Evolutionary conservation across 345 rosid species (phyloP).

Genomic region (Arabis alpina): DNA sequence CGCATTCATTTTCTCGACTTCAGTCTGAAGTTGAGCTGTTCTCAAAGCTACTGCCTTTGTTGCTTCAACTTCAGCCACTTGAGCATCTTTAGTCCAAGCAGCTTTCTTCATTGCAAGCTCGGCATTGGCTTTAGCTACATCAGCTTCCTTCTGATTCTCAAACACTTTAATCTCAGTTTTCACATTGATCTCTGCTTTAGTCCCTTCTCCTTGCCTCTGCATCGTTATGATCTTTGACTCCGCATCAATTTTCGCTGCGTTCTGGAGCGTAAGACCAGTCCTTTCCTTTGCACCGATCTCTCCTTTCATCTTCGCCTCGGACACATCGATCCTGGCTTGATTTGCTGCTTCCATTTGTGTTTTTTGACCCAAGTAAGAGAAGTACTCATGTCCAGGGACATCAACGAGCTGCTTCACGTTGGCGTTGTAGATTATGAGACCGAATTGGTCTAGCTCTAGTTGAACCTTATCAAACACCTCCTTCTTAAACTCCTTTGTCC

Average conservation of each 20-base stretch:
- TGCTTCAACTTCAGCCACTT: constrained; percentile 81
- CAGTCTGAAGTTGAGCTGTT: constrained; percentile 73
- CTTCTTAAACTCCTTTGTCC: constrained; percentile 69
- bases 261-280: constrained; percentile 67
- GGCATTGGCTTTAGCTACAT: constrained; percentile 70
- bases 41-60: constrained; percentile 66
- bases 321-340: constrained; percentile 72
- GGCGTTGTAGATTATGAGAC: constrained; percentile 72
- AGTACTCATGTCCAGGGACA: constrained; percentile 84
- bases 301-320: constrained; percentile 85
- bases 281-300: constrained; percentile 69
- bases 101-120: constrained; percentile 80
- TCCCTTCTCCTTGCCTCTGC: constrained; percentile 67
- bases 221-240: constrained; percentile 67
- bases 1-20: constrained; percentile 82
- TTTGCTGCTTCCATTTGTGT: constrained; percentile 90
- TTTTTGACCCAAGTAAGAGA: constrained; percentile 86
- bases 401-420: constrained; percentile 87
- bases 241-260: constrained; percentile 76
- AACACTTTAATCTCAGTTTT: constrained; percentile 65
- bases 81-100: constrained; percentile 60
- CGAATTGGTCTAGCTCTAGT: constrained; percentile 75
- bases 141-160: constrained; percentile 78
- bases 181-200: constrained; percentile 71
- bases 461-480: constrained; percentile 84